phyloP scores from a whole-genome alignment of 2,329 filamentous ascomycete species.

The Penicillium janthinellum region DNA sequence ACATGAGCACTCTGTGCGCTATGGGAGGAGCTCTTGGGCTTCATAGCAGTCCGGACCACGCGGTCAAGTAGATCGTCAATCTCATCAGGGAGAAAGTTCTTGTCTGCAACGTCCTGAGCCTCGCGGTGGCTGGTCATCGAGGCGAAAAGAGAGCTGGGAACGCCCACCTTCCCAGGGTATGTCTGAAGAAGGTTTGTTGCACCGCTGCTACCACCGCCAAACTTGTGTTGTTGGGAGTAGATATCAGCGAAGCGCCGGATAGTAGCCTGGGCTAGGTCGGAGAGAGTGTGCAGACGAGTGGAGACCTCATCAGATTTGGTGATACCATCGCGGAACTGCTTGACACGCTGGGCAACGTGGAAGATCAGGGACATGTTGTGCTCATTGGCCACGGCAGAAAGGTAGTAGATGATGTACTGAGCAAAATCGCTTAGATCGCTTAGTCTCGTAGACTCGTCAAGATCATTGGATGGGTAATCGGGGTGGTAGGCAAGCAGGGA shows the following conservation, averaged over 20 bases:
- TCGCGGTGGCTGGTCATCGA: slow-evolving; percentile 73
- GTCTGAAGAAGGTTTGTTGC: slow-evolving; percentile 68
- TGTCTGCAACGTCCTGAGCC: slow-evolving; percentile 83
- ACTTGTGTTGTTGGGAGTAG: slow-evolving; percentile 68
- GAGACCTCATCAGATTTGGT: slow-evolving; percentile 52
- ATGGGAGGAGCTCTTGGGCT: slow-evolving; percentile 52
- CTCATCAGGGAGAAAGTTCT: slow-evolving; percentile 77
- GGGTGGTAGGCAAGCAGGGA: slow-evolving; percentile 92
- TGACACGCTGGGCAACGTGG: slow-evolving; percentile 89
- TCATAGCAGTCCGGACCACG: slow-evolving; percentile 69
- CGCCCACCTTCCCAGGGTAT: slow-evolving; percentile 75
- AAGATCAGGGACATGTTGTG: slow-evolving; percentile 86
- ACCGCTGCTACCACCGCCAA: slow-evolving; percentile 41
- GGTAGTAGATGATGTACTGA: slow-evolving; percentile 86
- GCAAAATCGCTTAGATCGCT: slow-evolving; percentile 75
- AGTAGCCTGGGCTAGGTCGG: slow-evolving; percentile 80
- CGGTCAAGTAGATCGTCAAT: slow-evolving; percentile 76
- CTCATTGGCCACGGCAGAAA: slow-evolving; percentile 78
- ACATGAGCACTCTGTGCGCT: slow-evolving; percentile 24
- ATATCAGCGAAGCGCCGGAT: slow-evolving; percentile 85
- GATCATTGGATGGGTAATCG: slow-evolving; percentile 63
- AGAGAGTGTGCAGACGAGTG: slow-evolving; percentile 74
- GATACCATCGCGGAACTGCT: slow-evolving; percentile 83
- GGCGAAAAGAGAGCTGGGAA: slow-evolving; percentile 78
- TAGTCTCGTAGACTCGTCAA: slow-evolving; percentile 49